Conservation (phyloP, 1,284 basidiomycete genomes). For the Moniliella sp. region DNA sequence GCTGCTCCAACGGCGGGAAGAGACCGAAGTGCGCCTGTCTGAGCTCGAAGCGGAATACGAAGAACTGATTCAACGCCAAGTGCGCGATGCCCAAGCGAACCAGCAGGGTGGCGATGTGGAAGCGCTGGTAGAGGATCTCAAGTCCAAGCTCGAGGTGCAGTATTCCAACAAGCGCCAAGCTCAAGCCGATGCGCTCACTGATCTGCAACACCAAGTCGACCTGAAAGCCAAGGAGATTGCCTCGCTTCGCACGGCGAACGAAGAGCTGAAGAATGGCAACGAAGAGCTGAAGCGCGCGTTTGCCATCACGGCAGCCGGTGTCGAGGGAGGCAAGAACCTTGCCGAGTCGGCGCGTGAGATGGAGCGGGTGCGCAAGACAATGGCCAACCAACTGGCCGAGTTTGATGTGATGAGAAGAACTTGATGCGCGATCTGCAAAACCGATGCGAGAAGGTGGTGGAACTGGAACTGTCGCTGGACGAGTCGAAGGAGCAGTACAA, state of each 20-base stretch:
- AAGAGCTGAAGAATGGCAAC: slow-evolving; percentile 81
- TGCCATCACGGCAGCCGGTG: slow-evolving; percentile 80
- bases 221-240: slow-evolving; percentile 64
- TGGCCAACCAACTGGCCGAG: slow-evolving; percentile 86
- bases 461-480: slow-evolving; percentile 93
- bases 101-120: no score
- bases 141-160: slow-evolving; percentile 70
- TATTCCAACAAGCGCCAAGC: slow-evolving; percentile 78
- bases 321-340: slow-evolving; percentile 82
- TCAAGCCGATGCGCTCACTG: slow-evolving; percentile 61
- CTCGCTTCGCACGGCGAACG: slow-evolving; percentile 61
- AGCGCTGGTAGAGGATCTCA: no score
- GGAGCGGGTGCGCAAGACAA: slow-evolving; percentile 83
- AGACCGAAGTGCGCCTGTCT: slow-evolving; percentile 60
- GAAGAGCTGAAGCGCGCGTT: slow-evolving; percentile 77
- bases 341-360: slow-evolving; percentile 90
- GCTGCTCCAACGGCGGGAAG: slow-evolving; percentile 57
- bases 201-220: slow-evolving; percentile 77
- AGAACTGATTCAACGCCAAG: slow-evolving; percentile 51
- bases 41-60: slow-evolving; percentile 81
- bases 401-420: slow-evolving; percentile 94
- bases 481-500: slow-evolving; percentile 98
- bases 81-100: slow-evolving; percentile 27
- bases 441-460: slow-evolving; percentile 97
- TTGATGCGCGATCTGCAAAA: slow-evolving; percentile 96